Conservation (phyloP, 495 filamentous ascomycete genomes). For the Aspergillus hancockii region DNA sequence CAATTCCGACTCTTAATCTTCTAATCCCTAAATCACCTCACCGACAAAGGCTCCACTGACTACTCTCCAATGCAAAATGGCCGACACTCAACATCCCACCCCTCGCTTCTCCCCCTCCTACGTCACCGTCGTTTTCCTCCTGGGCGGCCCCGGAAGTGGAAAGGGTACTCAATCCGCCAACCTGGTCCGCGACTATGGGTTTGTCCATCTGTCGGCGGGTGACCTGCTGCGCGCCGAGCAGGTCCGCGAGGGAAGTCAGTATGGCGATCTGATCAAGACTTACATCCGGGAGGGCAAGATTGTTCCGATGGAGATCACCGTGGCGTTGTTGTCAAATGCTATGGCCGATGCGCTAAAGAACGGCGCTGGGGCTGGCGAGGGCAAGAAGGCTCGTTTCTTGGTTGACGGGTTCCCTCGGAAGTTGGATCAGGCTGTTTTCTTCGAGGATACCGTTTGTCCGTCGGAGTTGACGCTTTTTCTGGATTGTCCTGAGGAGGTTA, state of each 20-base stretch:
- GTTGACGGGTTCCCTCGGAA: slow-evolving; percentile 96
- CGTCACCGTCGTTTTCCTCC: slow-evolving; percentile 78
- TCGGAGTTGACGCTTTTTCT: slow-evolving; percentile 85
- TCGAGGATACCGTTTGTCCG: slow-evolving; percentile 84
- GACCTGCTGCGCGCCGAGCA: slow-evolving; percentile 95
- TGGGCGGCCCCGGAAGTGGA: slow-evolving; percentile 57
- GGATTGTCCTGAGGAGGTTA: slow-evolving; percentile 84
- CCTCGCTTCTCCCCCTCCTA: slow-evolving; percentile 79
- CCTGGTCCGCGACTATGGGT: slow-evolving; percentile 85
- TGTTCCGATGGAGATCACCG: slow-evolving; percentile 98
- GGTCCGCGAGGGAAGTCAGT: slow-evolving; percentile 77
- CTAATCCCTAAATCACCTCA: slow-evolving; percentile 6
- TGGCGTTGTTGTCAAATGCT: slow-evolving; percentile 86
- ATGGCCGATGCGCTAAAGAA: slow-evolving; percentile 66
- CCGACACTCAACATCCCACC: slow-evolving; percentile 30
- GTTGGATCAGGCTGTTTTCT: slow-evolving; percentile 92
- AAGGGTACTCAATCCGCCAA: slow-evolving; percentile 80
- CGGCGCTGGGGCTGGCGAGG: slow-evolving; percentile 18
- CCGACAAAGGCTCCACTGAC: background rate
- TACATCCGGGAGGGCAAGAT: slow-evolving; percentile 93
- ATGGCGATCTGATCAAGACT: slow-evolving; percentile 83
- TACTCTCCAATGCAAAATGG: slow-evolving; percentile 24
- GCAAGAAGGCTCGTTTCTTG: slow-evolving; percentile 63
- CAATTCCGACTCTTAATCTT: slow-evolving; percentile 7
- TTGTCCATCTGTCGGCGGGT: slow-evolving; percentile 89